Conservation (phyloP, 2,329 filamentous ascomycete genomes). For the Pseudopyrenochaeta lycopersici region DNA sequence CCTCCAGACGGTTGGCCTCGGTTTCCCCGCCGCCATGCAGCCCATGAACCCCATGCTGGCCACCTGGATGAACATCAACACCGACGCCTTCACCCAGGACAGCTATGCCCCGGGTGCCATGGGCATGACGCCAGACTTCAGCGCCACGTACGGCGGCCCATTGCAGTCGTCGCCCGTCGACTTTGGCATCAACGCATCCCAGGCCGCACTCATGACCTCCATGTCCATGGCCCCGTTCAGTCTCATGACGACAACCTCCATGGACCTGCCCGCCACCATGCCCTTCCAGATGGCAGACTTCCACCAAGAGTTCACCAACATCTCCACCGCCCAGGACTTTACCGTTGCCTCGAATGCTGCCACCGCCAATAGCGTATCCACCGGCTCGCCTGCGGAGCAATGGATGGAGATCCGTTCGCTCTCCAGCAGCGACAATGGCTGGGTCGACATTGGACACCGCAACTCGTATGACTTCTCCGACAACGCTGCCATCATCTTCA, state of each 20-base stretch:
- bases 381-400: conserved; percentile 77
- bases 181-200: conserved; percentile 53
- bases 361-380: conserved; percentile 50
- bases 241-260: conserved; percentile 53
- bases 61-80: conserved; percentile 56
- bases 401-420: conserved; percentile 88
- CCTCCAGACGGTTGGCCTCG: conserved; percentile 43
- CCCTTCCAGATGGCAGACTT: conserved; percentile 70
- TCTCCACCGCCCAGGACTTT: conserved; percentile 61
- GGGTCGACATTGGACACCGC: conserved; percentile 74
- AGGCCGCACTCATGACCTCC: conserved; percentile 50
- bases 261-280: conserved; percentile 48
- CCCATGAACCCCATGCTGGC: conserved; percentile 47
- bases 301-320: conserved; percentile 69
- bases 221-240: conserved; percentile 54
- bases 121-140: conserved; percentile 49
- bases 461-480: conserved; percentile 75
- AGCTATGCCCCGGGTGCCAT: conserved; percentile 38
- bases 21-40: conserved; percentile 44
- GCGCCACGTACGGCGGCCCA: conserved; percentile 49
- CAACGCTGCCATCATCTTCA: conserved; percentile 75
- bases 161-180: conserved; percentile 58
- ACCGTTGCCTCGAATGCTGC: conserved; percentile 32
- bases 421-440: conserved; percentile 86
- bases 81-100: conserved; percentile 39